Percentiles rank a stretch among this genome's conserved stretches.
Conservation (phyloP, 176 grass and related monocot genomes). For the Aegilops bicornis region DNA sequence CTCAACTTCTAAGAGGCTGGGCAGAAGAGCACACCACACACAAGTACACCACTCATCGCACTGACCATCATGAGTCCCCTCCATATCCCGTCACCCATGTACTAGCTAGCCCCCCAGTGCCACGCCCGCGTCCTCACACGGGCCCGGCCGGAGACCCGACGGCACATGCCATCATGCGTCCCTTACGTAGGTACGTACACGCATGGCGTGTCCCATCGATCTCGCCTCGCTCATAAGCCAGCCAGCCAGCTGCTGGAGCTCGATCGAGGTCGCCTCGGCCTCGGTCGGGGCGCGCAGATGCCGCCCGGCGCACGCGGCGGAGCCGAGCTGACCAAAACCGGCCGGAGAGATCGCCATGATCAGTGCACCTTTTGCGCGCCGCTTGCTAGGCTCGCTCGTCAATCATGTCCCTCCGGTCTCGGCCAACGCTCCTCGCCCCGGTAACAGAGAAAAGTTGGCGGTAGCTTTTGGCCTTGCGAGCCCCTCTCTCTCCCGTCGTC, state of each 20-base stretch:
- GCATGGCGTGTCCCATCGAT: conserved; percentile 29
- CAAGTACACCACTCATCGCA: too few relatives aligned
- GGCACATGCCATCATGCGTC: background rate
- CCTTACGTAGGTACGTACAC: conserved; percentile 10
- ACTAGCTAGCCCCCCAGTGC: too few relatives aligned
- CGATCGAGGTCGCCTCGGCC: background rate
- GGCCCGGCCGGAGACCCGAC: too few relatives aligned
- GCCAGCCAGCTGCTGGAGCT: too few relatives aligned
- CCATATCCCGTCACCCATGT: too few relatives aligned
- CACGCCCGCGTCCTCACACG: too few relatives aligned
- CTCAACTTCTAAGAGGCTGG: too few relatives aligned
- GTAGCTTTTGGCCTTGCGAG: background rate
- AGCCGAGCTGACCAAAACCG: background rate
- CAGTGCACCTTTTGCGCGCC: background rate
- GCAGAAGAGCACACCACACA: too few relatives aligned
- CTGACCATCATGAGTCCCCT: background rate
- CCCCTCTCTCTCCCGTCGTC: conserved; percentile 8
- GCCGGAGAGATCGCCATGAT: background rate
- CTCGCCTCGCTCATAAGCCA: background rate
- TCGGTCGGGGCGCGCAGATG: background rate
- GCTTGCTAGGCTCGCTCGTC: background rate
- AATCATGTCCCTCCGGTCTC: background rate
- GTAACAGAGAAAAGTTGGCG: background rate
- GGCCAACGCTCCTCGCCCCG: background rate
- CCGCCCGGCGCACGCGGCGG: background rate